Conservation (phyloP, 2,329 filamentous ascomycete genomes). For the Aspergillus nomiae region DNA sequence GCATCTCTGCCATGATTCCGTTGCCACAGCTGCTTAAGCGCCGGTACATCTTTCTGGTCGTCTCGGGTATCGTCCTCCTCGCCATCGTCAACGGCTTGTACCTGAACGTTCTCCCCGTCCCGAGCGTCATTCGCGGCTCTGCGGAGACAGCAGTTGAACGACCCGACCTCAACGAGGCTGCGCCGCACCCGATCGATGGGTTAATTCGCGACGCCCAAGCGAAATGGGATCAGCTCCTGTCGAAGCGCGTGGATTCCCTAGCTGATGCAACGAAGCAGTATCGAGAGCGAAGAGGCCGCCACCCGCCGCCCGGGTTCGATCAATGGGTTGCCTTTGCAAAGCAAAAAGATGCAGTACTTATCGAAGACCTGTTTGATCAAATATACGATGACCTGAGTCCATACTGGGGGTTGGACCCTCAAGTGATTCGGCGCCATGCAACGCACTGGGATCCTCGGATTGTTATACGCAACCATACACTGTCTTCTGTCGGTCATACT, state of each 20-base stretch:
- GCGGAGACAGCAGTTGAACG: background rate
- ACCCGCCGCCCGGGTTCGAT: constrained; percentile 55
- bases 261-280: constrained; percentile 35
- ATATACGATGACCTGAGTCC: constrained; percentile 53
- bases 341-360: constrained; percentile 43
- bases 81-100: constrained; percentile 14
- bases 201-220: background rate
- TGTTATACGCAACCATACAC: background rate
- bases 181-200: constrained; percentile 27
- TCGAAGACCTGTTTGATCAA: constrained; percentile 53
- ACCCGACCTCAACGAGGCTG: background rate
- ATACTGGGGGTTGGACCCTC: constrained; percentile 51
- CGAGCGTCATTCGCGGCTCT: background rate
- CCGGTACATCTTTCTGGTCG: background rate
- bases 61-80: background rate
- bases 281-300: constrained; percentile 46
- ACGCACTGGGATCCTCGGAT: background rate
- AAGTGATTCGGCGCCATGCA: constrained; percentile 18
- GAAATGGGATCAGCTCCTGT: background rate
- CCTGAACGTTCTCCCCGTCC: background rate
- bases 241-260: background rate
- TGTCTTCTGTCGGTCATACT: background rate
- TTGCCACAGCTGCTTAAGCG: background rate
- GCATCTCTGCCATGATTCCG: background rate
- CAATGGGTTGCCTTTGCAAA: constrained; percentile 50